phyloP scores from a whole-genome alignment of 2,329 filamentous ascomycete species.

The Fusarium sp. region DNA sequence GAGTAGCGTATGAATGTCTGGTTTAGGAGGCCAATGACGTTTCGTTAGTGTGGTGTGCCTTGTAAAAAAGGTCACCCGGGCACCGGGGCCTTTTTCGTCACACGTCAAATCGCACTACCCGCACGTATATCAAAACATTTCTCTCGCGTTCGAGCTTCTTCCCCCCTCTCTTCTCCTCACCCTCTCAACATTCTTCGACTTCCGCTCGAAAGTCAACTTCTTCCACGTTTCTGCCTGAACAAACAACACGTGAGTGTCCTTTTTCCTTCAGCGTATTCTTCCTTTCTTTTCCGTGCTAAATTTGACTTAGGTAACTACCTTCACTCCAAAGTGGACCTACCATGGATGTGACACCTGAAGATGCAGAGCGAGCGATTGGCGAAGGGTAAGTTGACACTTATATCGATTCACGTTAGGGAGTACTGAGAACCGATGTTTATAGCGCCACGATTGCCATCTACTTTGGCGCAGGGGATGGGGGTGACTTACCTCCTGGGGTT shows the following conservation, averaged over 20 bases:
- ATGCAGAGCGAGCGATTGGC: background rate
- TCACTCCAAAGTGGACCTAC: background rate
- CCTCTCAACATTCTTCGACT: background rate
- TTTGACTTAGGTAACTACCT: background rate
- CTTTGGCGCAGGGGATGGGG: background rate
- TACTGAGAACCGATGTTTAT: background rate
- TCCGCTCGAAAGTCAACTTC: background rate
- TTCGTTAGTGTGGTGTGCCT: background rate
- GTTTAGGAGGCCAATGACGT: background rate
- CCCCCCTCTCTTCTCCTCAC: background rate
- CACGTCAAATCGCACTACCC: background rate
- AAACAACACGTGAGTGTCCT: background rate
- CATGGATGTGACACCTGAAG: background rate
- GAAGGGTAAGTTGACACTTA: background rate
- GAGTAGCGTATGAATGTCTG: background rate
- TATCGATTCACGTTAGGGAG: background rate
- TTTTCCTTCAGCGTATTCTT: background rate
- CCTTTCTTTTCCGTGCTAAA: background rate
- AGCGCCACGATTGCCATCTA: background rate
- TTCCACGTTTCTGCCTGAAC: background rate
- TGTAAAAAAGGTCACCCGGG: background rate
- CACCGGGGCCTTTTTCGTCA: background rate
- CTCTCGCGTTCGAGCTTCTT: background rate
- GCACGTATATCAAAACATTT: background rate
- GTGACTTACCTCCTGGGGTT: background rate